Conservation (phyloP, 2,329 filamentous ascomycete species). For the Bertia moriformis region DNA sequence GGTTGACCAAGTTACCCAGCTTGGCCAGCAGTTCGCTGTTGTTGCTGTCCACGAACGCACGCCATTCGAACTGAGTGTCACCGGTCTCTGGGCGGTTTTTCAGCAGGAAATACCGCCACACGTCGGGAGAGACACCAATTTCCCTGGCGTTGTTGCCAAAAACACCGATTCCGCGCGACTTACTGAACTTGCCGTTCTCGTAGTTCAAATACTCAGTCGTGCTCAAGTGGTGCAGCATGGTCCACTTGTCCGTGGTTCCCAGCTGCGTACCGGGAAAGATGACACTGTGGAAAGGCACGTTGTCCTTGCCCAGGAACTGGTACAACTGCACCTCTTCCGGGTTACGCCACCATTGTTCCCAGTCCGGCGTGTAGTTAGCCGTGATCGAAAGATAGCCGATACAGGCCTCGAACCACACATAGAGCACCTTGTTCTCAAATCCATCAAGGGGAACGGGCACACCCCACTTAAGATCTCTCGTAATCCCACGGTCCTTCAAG, state of each 20-base stretch:
- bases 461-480: slow-evolving; percentile 85
- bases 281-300: slow-evolving; percentile 27
- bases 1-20: slow-evolving; percentile 59
- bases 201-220: slow-evolving; percentile 86
- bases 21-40: slow-evolving; percentile 78
- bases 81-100: slow-evolving; percentile 72
- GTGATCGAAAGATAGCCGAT: slow-evolving; percentile 95
- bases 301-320: slow-evolving; percentile 93
- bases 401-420: slow-evolving; percentile 76
- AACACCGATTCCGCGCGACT: slow-evolving; percentile 76
- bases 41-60: slow-evolving; percentile 67
- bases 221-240: slow-evolving; percentile 73
- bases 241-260: slow-evolving; percentile 75
- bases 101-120: slow-evolving; percentile 89
- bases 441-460: slow-evolving; percentile 38
- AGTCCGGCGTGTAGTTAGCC: slow-evolving; percentile 66
- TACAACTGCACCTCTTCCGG: slow-evolving; percentile 74
- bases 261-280: slow-evolving; percentile 82
- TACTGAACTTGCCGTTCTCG: slow-evolving; percentile 81
- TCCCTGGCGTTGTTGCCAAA: slow-evolving; percentile 83
- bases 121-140: slow-evolving; percentile 68
- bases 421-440: slow-evolving; percentile 59
- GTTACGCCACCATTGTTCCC: slow-evolving; percentile 91
- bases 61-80: slow-evolving; percentile 85
- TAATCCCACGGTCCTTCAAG: slow-evolving; percentile 75